Evolutionary conservation across 2,329 filamentous ascomycete genomes (phyloP).

Genomic region (Lachnellula suecica): DNA sequence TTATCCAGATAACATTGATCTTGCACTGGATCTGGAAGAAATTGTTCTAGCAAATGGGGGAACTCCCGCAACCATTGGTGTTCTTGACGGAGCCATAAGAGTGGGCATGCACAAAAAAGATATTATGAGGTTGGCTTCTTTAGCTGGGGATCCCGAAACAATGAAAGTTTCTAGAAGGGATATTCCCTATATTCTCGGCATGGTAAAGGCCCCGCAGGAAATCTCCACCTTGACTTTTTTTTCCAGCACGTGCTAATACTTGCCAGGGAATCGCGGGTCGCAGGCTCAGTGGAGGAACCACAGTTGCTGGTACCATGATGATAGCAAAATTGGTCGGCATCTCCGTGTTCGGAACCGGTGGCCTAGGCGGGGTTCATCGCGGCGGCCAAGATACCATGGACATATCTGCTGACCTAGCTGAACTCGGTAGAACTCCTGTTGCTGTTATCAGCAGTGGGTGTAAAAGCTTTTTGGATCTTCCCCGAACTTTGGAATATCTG

Average conservation of each 20-base stretch:
- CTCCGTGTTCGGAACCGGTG: slow-evolving; percentile 90
- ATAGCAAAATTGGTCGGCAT: slow-evolving; percentile 86
- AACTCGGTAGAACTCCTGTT: slow-evolving; percentile 85
- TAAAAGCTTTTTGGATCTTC: slow-evolving; percentile 94
- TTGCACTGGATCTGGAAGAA: slow-evolving; percentile 75
- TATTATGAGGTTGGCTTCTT: slow-evolving; percentile 65
- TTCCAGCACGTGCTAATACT: neutral
- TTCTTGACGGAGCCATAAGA: slow-evolving; percentile 78
- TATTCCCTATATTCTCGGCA: slow-evolving; percentile 75
- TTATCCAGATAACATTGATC: slow-evolving; percentile 69
- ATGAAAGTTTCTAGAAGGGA: slow-evolving; percentile 87
- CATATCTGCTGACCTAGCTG: slow-evolving; percentile 91
- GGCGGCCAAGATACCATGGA: slow-evolving; percentile 87
- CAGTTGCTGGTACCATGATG: slow-evolving; percentile 89
- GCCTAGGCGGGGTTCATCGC: slow-evolving; percentile 90
- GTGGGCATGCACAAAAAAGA: slow-evolving; percentile 76
- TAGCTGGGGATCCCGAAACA: slow-evolving; percentile 65
- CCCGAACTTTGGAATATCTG: slow-evolving; percentile 77
- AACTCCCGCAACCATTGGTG: slow-evolving; percentile 86
- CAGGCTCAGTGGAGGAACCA: slow-evolving; percentile 83
- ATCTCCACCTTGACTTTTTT: slow-evolving; percentile 1
- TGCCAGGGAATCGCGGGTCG: slow-evolving; percentile 61
- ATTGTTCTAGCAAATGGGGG: slow-evolving; percentile 79
- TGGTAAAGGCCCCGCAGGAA: slow-evolving; percentile 48
- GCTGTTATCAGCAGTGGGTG: slow-evolving; percentile 88